Percentiles rank a stretch among this genome's conserved stretches.
phyloP scores from a whole-genome alignment of 805 yeast species.

The Teunomyces barrocoloradensis region DNA sequence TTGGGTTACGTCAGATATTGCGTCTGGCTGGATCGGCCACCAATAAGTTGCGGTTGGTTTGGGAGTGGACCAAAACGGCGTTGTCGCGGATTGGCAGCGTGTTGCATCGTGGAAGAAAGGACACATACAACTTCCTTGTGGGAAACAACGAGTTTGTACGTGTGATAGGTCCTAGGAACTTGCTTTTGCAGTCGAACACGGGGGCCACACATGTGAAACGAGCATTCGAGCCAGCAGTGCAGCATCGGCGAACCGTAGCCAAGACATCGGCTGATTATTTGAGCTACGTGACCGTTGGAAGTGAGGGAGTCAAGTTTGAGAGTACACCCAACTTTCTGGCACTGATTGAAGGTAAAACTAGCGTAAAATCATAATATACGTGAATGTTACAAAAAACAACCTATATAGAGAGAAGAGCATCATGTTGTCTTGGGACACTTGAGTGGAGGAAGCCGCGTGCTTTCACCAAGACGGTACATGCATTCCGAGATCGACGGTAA shows the following conservation, averaged over 20 bases:
- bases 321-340: conserved; percentile 42
- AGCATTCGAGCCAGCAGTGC: not conserved
- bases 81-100: not conserved
- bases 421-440: not conserved
- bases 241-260: not conserved
- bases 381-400: too few relatives aligned
- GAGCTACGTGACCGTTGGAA: conserved; percentile 44
- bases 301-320: conserved; percentile 39
- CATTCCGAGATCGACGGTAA: not conserved
- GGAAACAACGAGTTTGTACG: conserved; percentile 47
- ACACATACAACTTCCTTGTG: conserved; percentile 11
- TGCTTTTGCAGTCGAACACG: conserved; percentile 47
- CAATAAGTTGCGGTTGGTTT: not conserved
- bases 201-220: conserved; percentile 9
- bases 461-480: conserved; percentile 1
- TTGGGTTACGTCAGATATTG: not conserved
- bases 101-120: not conserved
- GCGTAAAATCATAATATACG: too few relatives aligned
- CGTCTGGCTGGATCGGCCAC: not conserved
- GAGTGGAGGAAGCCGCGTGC: conserved; percentile 4
- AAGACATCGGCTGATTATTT: conserved; percentile 42
- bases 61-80: not conserved
- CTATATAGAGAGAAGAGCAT: not conserved
- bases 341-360: not conserved
- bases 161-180: conserved; percentile 53